Base-by-base conservation (phyloP, 495 filamentous ascomycete species). In the Bathelium albidoporum region DNA sequence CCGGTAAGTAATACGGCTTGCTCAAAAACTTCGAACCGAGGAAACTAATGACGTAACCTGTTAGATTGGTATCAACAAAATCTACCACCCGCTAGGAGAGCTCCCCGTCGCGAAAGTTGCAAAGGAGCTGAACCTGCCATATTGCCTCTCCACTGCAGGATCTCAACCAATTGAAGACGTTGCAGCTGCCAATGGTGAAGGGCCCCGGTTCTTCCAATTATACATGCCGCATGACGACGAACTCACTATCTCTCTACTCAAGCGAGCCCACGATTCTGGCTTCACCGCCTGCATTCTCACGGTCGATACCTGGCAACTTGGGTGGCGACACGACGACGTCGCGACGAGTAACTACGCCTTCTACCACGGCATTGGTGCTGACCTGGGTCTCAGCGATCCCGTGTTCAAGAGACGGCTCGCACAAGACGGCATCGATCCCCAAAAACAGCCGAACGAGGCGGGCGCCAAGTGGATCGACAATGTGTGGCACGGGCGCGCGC, bases 51-150 rank as follows among this genome's bases (percentile, higher is more conserved):
- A n/a, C n/a, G n/a, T n/a, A n/a, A n/a, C n/a, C n/a, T n/a, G n/a
- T n/a, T n/a, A n/a, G n/a, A 82, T 87, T 49, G 85, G 85, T 1
- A 86, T 88, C 61, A 86, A 87, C 72, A 78, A 78, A 39, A 88
- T 87, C 66, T 87, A 86, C 72, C 77, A 88, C 67, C 74, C 77
- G 0, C 66, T 69, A 2, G 83, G 80, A 18, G 86, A 87, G 66
- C 61, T 82, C 1, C 76, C 82, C 1, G 83, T 87, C 9, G 82
- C 85, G 11, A 77, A 77, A 55, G 81, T 85, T 1, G 83, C 83
- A 12, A 72, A 73, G 11, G 81, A 86, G 65, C 72, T 85, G 0
- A 80, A 81, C 53, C 69, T 86, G 4, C 74, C 80, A 7, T 84
- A 85, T 69, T 83, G 79, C 59, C 77, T 85, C 72, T 66, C 62